phyloP scores from a whole-genome alignment of 225 moss, liverwort and hornwort genomes.

The Marchantia paleacea region DNA sequence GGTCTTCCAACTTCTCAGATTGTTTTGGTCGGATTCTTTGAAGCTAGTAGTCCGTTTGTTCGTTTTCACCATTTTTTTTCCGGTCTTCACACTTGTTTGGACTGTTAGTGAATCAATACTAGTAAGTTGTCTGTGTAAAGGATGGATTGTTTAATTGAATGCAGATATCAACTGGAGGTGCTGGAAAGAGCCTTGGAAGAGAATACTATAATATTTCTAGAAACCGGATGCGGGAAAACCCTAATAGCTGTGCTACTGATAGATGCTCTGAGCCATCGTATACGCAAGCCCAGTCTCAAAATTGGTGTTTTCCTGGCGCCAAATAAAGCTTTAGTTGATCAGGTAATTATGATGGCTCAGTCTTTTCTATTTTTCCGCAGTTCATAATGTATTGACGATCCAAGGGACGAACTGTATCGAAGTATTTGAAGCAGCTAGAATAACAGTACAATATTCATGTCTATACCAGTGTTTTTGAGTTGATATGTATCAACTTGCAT shows the following conservation, averaged over 20 bases:
- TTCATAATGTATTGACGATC: background rate
- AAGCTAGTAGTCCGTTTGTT: background rate
- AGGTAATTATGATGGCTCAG: slow-evolving; percentile 42
- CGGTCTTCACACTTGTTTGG: background rate
- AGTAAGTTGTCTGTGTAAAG: background rate
- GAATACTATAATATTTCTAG: slow-evolving; percentile 80
- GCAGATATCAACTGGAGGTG: slow-evolving; percentile 83
- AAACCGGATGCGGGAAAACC: slow-evolving; percentile 92
- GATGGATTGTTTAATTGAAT: slow-evolving; percentile 19
- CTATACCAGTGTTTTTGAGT: background rate
- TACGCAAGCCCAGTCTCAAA: slow-evolving; percentile 70
- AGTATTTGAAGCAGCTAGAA: background rate
- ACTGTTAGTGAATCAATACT: background rate
- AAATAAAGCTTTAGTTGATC: slow-evolving; percentile 67
- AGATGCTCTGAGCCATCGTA: slow-evolving; percentile 53
- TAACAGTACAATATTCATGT: background rate
- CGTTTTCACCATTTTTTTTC: background rate
- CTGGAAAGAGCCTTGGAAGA: slow-evolving; percentile 76
- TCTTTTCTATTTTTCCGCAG: background rate
- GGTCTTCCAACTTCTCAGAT: background rate
- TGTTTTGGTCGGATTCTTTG: background rate
- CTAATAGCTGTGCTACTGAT: slow-evolving; percentile 73
- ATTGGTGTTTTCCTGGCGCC: slow-evolving; percentile 79
- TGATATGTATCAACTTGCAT: background rate
- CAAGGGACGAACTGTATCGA: background rate